Conservation (phyloP, 1,284 basidiomycete genomes). For the Rhizopogon parksii region DNA sequence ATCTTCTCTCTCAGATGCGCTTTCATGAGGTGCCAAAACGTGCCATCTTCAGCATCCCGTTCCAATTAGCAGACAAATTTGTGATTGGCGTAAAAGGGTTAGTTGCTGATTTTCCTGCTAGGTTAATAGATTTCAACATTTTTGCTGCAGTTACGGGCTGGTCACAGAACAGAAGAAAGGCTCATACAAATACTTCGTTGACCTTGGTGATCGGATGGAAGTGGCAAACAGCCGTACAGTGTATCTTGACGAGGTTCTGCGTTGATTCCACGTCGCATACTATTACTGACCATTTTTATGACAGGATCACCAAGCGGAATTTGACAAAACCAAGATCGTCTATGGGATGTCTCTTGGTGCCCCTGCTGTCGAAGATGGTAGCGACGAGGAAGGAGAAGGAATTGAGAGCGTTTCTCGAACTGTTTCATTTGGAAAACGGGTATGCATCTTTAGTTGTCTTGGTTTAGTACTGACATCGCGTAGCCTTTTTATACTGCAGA, state of each 20-base stretch:
- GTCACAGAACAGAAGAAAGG: conserved; percentile 84
- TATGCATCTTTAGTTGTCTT: conserved; percentile 9
- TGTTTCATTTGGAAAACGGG: conserved; percentile 14
- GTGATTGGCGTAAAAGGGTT: conserved; percentile 90
- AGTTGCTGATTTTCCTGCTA: conserved; percentile 17
- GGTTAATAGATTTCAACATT: conserved; percentile 4
- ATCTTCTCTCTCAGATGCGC: conserved; percentile 77
- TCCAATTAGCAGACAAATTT: conserved; percentile 76
- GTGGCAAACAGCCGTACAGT: conserved; percentile 63
- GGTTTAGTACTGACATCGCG: conserved; percentile 8
- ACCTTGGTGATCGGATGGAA: conserved; percentile 71
- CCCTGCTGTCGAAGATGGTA: conserved; percentile 35
- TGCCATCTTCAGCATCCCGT: conserved; percentile 76
- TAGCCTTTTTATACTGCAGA: conserved; percentile 83
- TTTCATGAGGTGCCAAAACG: conserved; percentile 85
- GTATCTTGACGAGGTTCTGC: conserved; percentile 70
- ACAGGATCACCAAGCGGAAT: conserved; percentile 55
- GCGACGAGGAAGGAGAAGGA: conserved; percentile 34
- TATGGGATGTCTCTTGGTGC: conserved; percentile 58
- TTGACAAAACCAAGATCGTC: conserved; percentile 49
- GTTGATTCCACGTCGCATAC: not conserved
- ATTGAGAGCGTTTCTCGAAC: conserved; percentile 28
- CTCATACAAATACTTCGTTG: conserved; percentile 71
- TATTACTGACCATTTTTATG: conserved; percentile 15
- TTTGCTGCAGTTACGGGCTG: conserved; percentile 64